Evolutionary conservation across 768 basidiomycete species (phyloP), one percentile per base, ranked within the genome.

Genomic region (Porphyrellus cyaneotinctus): DNA sequence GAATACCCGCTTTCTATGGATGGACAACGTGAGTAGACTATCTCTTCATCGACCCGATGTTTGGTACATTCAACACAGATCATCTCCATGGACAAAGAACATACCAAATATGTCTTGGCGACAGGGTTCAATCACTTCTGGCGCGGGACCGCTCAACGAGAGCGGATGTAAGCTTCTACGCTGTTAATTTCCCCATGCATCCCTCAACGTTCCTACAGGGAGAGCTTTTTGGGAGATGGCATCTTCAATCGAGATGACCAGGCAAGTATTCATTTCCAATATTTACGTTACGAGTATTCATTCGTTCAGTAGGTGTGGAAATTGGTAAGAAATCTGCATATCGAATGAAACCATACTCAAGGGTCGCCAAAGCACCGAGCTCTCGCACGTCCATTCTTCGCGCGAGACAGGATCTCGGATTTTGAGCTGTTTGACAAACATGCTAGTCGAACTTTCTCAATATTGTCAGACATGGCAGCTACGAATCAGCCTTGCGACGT

Each of bases 211-310:
- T 50, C 20, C 50, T 30, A 0, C 57, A 75, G 74, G 58, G 74
- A 76, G 53, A 63, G 33, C 42, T 84, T 87, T 63, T 73, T 89
- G n/a, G 88, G 88, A 4, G 74, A 79, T 56, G 86, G 87, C 2
- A 88, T 90, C 35, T 90, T 90, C 67, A 88, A 88, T 57, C 77
- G 86, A 15, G 87, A 88, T 64, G 87, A 85, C 59, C 80, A 83
- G 68, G 83, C 82, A 63, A 69, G 74, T 56, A 42, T 18, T 38
- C 17, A 23, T 44, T 23, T 39, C 17, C 15, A 20, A 45, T 24
- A 9, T 54, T 37, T 9, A 20, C 32, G 17, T 26, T 13, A 53
- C 47, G 6, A 18, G 17, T 54, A 42, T 55, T 59, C 35, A 49
- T 52, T 43, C 58, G 8, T 53, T 11, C 10, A 13, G 8, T 35